Evolutionary conservation across 139 green algal genomes (phyloP).

Genomic region (Volvox reticuliferus): DNA sequence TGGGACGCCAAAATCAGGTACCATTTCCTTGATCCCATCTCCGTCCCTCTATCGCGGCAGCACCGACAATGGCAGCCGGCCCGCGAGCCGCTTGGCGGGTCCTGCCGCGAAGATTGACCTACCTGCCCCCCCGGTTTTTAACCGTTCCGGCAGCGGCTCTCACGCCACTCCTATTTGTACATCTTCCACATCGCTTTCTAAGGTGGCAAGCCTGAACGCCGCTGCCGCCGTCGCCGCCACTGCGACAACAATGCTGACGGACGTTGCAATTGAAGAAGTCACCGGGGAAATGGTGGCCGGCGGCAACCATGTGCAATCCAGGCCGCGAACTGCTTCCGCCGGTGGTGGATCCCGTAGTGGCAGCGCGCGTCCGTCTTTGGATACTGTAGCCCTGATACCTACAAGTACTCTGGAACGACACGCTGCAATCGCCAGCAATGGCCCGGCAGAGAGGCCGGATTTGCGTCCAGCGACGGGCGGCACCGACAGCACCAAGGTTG

Average conservation of each 20-base stretch:
- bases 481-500: no score
- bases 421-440: no score
- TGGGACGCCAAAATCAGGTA: not conserved
- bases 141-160: not conserved
- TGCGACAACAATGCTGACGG: not conserved
- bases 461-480: no score
- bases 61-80: not conserved
- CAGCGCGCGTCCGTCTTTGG: no score
- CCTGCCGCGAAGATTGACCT: constrained; percentile 27
- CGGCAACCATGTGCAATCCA: no score
- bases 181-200: not conserved
- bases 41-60: not conserved
- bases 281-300: no score
- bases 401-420: no score
- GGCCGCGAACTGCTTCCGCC: no score
- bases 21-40: not conserved
- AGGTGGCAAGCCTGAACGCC: not conserved
- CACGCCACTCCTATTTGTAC: not conserved
- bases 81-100: not conserved
- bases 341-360: no score
- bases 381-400: no score
- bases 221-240: not conserved
- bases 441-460: no score
- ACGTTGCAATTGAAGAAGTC: no score
- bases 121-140: not conserved